phyloP scores from a whole-genome alignment of 2,329 filamentous ascomycete species.

The Cryphonectria radicalis region DNA sequence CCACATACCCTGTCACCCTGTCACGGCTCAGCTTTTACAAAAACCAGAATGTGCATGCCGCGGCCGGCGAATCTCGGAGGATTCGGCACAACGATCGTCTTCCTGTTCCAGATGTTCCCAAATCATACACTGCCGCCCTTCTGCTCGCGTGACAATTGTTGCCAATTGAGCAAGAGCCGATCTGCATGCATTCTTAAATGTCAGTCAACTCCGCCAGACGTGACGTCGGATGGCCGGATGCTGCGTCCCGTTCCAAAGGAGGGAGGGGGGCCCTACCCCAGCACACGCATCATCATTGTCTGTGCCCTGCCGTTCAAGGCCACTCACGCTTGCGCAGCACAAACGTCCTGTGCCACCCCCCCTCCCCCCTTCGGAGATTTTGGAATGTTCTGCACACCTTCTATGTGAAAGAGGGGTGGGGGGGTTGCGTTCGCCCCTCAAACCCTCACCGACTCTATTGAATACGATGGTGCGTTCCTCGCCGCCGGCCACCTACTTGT shows the following conservation, averaged over 20 bases:
- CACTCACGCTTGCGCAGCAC: not conserved
- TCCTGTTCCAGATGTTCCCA: not conserved
- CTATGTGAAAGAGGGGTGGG: not conserved
- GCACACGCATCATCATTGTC: not conserved
- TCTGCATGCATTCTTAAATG: not conserved
- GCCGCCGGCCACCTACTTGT: constrained; percentile 2
- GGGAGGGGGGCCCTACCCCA: not conserved
- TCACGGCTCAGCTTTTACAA: not conserved
- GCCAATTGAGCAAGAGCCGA: not conserved
- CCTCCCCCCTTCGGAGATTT: constrained; percentile 3
- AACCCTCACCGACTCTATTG: constrained; percentile 10
- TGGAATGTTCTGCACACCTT: constrained; percentile 14
- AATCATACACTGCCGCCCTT: not conserved
- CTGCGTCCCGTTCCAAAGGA: not conserved
- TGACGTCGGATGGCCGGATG: constrained; percentile 8
- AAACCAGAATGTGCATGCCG: not conserved
- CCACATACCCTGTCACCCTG: not conserved
- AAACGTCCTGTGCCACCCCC: not conserved
- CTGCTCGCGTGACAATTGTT: not conserved
- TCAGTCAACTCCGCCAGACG: not conserved
- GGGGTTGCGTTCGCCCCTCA: not conserved
- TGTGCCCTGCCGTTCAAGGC: not conserved
- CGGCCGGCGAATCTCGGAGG: not conserved
- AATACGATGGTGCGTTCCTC: constrained; percentile 3
- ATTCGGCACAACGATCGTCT: not conserved